A percentile compares a stretch with the other conserved stretches of the same genome.
Conservation (phyloP, 306 rosid species). For the Delonix regia region DNA sequence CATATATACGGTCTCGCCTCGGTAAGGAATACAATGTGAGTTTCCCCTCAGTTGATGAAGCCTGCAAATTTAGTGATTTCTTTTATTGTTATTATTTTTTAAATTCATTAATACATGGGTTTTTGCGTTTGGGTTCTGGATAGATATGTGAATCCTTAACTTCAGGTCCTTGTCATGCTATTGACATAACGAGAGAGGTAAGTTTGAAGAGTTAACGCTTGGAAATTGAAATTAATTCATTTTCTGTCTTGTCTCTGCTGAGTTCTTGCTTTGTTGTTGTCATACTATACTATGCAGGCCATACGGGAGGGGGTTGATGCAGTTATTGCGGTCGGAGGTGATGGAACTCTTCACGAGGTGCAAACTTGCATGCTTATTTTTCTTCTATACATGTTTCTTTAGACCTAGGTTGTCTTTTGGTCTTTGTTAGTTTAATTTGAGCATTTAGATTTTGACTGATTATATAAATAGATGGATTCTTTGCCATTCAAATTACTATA, state of each 20-base stretch:
- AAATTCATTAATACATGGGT: conserved; percentile 3
- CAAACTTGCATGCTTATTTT: background rate
- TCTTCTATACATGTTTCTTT: background rate
- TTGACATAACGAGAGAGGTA: conserved; percentile 94
- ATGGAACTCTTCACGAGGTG: conserved; percentile 99
- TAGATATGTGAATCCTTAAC: conserved; percentile 90
- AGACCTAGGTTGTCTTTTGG: background rate
- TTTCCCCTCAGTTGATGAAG: conserved; percentile 17
- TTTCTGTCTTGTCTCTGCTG: background rate
- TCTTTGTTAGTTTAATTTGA: background rate
- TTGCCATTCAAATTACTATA: background rate
- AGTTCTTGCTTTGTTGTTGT: conserved; percentile 22
- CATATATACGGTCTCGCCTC: conserved; percentile 81
- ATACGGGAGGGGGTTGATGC: conserved; percentile 90
- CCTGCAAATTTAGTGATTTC: conserved; percentile 30
- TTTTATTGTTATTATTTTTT: background rate
- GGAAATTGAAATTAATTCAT: conserved; percentile 27
- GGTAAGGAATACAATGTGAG: conserved; percentile 76
- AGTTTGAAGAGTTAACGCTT: conserved; percentile 28
- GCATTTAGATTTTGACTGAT: background rate
- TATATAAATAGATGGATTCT: conserved; percentile 12
- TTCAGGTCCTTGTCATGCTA: conserved; percentile 92
- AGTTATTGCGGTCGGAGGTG: conserved; percentile 96
- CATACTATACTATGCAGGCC: conserved; percentile 55
- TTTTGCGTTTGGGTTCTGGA: conserved; percentile 25